Conservation (phyloP, 139 green algal genomes). For the Edaphochlamys debaryana region DNA sequence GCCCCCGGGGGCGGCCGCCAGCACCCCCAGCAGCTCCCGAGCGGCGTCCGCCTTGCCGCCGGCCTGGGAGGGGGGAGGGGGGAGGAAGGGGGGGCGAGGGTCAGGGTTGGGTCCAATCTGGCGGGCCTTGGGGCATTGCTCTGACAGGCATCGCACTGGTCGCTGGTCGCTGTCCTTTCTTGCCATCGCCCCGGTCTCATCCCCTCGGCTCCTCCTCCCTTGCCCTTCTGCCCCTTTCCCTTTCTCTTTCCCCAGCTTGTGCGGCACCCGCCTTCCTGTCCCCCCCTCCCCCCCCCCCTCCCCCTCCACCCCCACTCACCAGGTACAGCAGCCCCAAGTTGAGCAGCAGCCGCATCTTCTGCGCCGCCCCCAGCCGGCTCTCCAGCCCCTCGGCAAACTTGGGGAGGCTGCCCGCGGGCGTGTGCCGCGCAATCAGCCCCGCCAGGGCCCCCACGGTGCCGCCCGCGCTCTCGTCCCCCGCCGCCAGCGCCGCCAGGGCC, state of each 20-base stretch:
- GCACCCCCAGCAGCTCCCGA: conserved; percentile 48
- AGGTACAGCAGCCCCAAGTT: conserved; percentile 80
- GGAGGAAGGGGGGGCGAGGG: not conserved
- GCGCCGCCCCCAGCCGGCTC: conserved; percentile 67
- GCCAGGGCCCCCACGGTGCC: conserved; percentile 13
- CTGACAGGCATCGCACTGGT: too few relatives aligned
- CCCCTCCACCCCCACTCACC: conserved; percentile 38
- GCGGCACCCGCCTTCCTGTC: too few relatives aligned
- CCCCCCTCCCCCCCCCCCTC: too few relatives aligned
- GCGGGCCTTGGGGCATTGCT: too few relatives aligned
- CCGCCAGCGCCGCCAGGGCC: not conserved
- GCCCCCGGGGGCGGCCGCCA: conserved; percentile 35
- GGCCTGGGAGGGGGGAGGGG: not conserved
- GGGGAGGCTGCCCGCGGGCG: conserved; percentile 3
- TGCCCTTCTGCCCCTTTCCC: too few relatives aligned
- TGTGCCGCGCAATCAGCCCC: conserved; percentile 12
- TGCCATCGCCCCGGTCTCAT: too few relatives aligned
- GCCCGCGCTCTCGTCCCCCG: not conserved
- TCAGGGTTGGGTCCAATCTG: too few relatives aligned
- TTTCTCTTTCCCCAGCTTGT: too few relatives aligned
- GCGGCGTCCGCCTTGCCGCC: conserved; percentile 69
- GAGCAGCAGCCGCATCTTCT: conserved; percentile 76
- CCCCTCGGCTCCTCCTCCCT: too few relatives aligned
- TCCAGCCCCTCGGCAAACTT: conserved; percentile 57
- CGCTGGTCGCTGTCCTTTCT: too few relatives aligned